Base-by-base conservation (phyloP, 1,284 basidiomycete species). In the Volvariella volvacea region DNA sequence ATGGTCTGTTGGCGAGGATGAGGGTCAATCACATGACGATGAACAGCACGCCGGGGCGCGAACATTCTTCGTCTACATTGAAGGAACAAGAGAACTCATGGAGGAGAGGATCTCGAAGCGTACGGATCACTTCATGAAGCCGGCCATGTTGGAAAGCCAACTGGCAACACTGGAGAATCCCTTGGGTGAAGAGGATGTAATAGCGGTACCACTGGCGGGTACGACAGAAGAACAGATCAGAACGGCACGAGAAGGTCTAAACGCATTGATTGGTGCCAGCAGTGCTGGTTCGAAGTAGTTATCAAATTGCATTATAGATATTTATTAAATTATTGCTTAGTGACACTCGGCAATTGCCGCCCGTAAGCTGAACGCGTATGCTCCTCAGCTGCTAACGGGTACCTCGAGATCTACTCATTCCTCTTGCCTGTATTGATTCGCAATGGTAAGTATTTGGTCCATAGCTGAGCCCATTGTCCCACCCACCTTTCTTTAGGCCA, bases 51-150 rank as follows among this genome's bases (percentile, higher is more conserved):
- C 37, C 56, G 59, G 39, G 43, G 58, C 3, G 44, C 57, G 2
- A 46, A 88, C 89, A 4, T 83, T 77, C 57, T 94, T 96, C 57
- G 80, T 95, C 43, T 93, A 86, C 61, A 82, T 95, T 54, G 71
- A 87, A 40, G 92, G 92, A 2, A 62, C 73, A 16, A 65, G 70
- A 33, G 75, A 82, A 21, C 61, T 86, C 41, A 61, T 96, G 39
- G 55, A 74, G 52, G 72, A 82, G 41, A 70, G 93, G 33, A 92
- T 97, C 78, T 57, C 63, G 53, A 70, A 71, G 44, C 71, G 93
- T 22, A 63, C 80, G 50, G 82, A 81, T 0, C 94, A 98, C 63
- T 96, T 91, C 54, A 92, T 97, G 86, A 92, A 92, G 63, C 76
- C 80, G 19, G 59, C 62, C 17, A 95, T 97, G 93, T 70, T 98